Conservation (phyloP, 176 grass and related monocot species). For the Phoenix dactylifera region DNA sequence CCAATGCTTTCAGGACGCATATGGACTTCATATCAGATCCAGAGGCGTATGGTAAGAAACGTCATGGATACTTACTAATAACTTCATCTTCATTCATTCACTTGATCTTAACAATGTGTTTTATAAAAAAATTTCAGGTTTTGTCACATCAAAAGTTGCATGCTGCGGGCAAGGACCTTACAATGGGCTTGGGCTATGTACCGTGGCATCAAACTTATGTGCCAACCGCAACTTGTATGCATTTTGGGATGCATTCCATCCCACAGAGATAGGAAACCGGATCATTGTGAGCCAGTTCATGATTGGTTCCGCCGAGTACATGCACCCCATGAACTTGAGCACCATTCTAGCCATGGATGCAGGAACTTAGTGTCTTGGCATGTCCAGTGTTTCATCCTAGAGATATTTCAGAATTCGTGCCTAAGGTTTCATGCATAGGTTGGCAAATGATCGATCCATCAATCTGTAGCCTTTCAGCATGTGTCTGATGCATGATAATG, state of each 20-base stretch:
- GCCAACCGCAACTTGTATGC: slow-evolving; percentile 51
- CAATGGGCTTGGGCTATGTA: slow-evolving; percentile 84
- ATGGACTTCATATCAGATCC: slow-evolving; percentile 82
- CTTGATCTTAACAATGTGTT: neutral
- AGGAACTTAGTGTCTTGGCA: too few relatives aligned
- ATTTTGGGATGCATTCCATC: slow-evolving; percentile 89
- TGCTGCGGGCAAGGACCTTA: slow-evolving; percentile 92
- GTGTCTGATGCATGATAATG: too few relatives aligned
- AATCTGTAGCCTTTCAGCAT: too few relatives aligned
- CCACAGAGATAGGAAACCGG: slow-evolving; percentile 74
- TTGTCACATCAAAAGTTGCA: slow-evolving; percentile 66
- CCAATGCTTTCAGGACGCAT: slow-evolving; percentile 53
- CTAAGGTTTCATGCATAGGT: too few relatives aligned
- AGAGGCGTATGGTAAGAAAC: slow-evolving; percentile 46
- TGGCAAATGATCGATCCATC: too few relatives aligned
- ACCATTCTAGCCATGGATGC: slow-evolving; percentile 78
- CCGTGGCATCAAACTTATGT: slow-evolving; percentile 68
- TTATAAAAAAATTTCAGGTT: slow-evolving; percentile 32
- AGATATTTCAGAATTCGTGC: too few relatives aligned
- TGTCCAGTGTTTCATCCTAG: too few relatives aligned
- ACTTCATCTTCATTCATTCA: neutral
- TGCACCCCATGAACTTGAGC: slow-evolving; percentile 92
- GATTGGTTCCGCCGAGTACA: slow-evolving; percentile 66
- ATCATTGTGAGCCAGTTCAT: slow-evolving; percentile 76
- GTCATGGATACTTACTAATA: neutral